Conservation (phyloP, 371 early-diverging fungal genomes). For the Blakeslea trispora region DNA sequence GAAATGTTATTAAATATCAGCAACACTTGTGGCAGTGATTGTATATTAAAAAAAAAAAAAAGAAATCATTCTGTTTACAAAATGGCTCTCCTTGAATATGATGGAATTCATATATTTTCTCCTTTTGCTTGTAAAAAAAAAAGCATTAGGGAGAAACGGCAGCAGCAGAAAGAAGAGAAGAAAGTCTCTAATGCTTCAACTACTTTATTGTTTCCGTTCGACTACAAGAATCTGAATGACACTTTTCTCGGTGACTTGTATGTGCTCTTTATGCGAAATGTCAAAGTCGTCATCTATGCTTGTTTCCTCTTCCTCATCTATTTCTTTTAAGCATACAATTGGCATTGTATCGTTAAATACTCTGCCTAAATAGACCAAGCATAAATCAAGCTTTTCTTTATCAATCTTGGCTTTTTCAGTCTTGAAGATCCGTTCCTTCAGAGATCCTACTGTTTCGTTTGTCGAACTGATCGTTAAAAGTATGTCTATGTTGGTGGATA, state of each 20-base stretch:
- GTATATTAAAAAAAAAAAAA: too few species aligned
- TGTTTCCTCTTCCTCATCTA: too few species aligned
- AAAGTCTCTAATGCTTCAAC: too few species aligned
- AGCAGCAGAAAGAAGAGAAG: too few species aligned
- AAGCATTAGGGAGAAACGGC: too few species aligned
- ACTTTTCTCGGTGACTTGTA: slow-evolving; percentile 20
- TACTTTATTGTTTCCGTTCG: background rate
- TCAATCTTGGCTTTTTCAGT: slow-evolving; percentile 17
- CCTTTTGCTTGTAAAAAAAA: too few species aligned
- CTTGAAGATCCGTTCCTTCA: slow-evolving; percentile 32
- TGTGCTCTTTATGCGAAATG: background rate
- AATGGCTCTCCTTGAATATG: too few species aligned
- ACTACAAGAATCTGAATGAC: slow-evolving; percentile 32
- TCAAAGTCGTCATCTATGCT: too few species aligned
- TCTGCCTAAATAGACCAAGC: slow-evolving; percentile 41
- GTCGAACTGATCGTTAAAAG: slow-evolving; percentile 22
- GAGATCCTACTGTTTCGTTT: slow-evolving; percentile 33
- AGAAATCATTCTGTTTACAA: too few species aligned
- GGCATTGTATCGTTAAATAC: slow-evolving; percentile 30
- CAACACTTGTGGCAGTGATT: too few species aligned
- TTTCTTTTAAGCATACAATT: slow-evolving; percentile 21
- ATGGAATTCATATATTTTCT: too few species aligned
- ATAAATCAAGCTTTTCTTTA: slow-evolving; percentile 27
- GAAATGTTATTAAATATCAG: too few species aligned
- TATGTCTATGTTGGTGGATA: slow-evolving; percentile 41